phyloP scores from a whole-genome alignment of 2,329 filamentous ascomycete genomes.

The Venturia effusa region DNA sequence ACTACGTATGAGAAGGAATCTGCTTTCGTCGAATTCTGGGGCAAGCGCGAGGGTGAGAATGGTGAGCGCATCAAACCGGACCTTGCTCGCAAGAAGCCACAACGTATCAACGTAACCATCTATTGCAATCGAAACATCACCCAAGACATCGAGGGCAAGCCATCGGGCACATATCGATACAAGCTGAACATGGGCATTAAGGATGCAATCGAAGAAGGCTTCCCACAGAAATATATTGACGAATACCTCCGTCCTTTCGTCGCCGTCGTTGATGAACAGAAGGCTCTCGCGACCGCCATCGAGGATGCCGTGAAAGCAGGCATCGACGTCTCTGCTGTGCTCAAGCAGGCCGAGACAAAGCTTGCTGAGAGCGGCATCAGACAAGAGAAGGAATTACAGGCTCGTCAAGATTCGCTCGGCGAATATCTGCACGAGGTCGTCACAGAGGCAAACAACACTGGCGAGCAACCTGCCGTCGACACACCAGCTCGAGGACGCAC shows the following conservation, averaged over 20 bases:
- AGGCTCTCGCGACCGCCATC: conserved; percentile 3
- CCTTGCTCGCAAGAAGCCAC: conserved; percentile 18
- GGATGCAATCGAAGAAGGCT: conserved; percentile 44
- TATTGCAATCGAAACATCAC: conserved; percentile 45
- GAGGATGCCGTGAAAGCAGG: conserved; percentile 6
- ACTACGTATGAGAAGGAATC: conserved; percentile 46
- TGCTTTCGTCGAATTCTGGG: conserved; percentile 35
- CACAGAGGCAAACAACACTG: conserved; percentile 93
- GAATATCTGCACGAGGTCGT: conserved; percentile 82
- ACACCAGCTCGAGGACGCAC: neutral
- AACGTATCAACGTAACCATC: conserved; percentile 34
- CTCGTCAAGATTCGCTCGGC: neutral
- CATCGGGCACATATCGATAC: conserved; percentile 43
- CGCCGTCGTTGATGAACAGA: conserved; percentile 5
- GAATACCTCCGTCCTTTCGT: conserved; percentile 9
- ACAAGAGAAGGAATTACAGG: neutral
- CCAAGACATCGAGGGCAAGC: conserved; percentile 28
- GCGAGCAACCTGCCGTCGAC: neutral
- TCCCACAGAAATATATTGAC: conserved; percentile 45
- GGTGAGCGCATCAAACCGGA: conserved; percentile 11
- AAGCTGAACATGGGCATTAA: conserved; percentile 54
- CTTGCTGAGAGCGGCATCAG: conserved; percentile 4
- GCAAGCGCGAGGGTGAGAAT: conserved; percentile 6
- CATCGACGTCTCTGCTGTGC: conserved; percentile 5
- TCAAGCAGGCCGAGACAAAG: conserved; percentile 5